Conservation (phyloP, 306 rosid species). For the Gastrolobium bilobum region DNA sequence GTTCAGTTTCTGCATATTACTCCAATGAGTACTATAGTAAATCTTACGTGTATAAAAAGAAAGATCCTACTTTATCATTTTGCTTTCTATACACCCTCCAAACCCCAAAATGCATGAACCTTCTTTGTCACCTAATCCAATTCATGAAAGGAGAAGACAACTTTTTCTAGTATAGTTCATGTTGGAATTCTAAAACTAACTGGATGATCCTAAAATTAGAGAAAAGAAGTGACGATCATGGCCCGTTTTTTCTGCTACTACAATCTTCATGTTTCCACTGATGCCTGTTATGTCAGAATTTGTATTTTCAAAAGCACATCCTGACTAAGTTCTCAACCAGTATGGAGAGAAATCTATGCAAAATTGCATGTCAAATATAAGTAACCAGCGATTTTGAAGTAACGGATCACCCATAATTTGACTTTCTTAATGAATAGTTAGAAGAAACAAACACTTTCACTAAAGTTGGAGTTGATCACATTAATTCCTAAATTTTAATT, state of each 20-base stretch:
- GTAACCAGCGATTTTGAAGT: background rate
- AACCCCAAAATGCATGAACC: constrained; percentile 38
- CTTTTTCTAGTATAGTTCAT: constrained; percentile 9
- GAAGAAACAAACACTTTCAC: constrained; percentile 16
- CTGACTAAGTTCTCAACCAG: background rate
- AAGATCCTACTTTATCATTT: constrained; percentile 34
- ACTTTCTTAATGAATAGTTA: background rate
- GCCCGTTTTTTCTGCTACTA: background rate
- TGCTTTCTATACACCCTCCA: constrained; percentile 27
- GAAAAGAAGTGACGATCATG: background rate
- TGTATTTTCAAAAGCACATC: background rate
- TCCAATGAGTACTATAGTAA: background rate
- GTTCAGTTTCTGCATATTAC: background rate
- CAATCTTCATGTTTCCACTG: constrained; percentile 7
- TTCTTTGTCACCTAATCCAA: constrained; percentile 27
- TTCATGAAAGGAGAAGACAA: constrained; percentile 18
- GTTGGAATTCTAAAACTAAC: constrained; percentile 14
- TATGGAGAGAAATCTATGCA: constrained; percentile 5
- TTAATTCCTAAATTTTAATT: background rate
- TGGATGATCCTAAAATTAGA: constrained; percentile 16
- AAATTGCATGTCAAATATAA: constrained; percentile 22
- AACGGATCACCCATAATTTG: constrained; percentile 18
- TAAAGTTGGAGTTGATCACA: background rate
- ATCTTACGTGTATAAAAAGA: background rate
- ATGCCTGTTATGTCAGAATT: constrained; percentile 20